phyloP scores from a whole-genome alignment of 176 grass and related monocot genomes.

The Oryza nivara region DNA sequence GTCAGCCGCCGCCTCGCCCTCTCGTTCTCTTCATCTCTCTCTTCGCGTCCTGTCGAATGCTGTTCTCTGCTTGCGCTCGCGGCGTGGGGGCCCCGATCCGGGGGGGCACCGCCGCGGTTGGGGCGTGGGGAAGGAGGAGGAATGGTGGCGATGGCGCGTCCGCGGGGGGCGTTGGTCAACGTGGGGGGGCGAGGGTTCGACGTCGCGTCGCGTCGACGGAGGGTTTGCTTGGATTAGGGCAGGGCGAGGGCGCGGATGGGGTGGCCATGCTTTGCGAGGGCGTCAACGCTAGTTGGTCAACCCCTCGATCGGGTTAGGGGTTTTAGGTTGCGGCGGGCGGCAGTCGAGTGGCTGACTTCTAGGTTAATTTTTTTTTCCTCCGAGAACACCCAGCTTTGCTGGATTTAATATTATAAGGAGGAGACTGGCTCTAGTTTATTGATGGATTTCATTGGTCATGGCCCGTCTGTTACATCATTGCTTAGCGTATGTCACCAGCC shows the following conservation, averaged over 20 bases:
- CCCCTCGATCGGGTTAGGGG: not conserved
- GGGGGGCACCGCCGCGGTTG: not conserved
- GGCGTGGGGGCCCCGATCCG: not conserved
- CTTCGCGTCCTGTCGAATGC: constrained; percentile 2
- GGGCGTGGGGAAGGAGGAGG: not conserved
- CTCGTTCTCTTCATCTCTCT: not conserved
- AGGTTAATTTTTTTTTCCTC: not conserved
- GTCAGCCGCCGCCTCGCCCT: constrained; percentile 21
- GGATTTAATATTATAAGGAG: too few relatives aligned
- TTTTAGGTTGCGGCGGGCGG: not conserved
- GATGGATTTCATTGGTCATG: not conserved
- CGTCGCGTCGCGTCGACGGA: not conserved
- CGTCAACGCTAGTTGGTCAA: constrained; percentile 5
- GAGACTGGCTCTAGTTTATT: not conserved
- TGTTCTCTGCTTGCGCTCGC: not conserved
- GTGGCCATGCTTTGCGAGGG: not conserved
- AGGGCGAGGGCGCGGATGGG: not conserved
- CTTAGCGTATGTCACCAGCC: not conserved
- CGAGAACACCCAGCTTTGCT: too few relatives aligned
- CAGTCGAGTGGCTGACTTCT: not conserved
- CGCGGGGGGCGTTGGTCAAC: constrained; percentile 30
- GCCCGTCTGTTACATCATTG: not conserved
- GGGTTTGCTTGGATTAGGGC: not conserved
- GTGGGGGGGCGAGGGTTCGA: constrained; percentile 33
- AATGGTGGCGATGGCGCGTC: constrained; percentile 24